phyloP scores from a whole-genome alignment of 305 asterid genomes.

The Ajuga reptans region DNA sequence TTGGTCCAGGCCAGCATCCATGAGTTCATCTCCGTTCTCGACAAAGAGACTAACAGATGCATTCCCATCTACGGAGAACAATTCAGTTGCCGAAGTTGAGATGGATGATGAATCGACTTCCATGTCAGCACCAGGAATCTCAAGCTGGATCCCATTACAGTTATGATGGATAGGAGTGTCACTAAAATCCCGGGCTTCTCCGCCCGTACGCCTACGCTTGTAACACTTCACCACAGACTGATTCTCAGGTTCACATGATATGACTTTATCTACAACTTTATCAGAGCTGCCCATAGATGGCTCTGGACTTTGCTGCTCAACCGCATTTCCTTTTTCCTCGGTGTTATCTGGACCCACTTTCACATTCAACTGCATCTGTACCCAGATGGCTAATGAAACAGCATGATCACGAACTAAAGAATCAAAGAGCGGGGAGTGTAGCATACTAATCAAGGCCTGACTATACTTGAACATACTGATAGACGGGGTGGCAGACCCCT shows the following conservation, averaged over 20 bases:
- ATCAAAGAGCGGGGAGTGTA: slow-evolving; percentile 53
- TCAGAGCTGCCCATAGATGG: slow-evolving; percentile 23
- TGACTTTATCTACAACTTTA: slow-evolving; percentile 14
- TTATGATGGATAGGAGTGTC: slow-evolving; percentile 9
- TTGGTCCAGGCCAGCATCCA: slow-evolving; percentile 18
- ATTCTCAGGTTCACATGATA: slow-evolving; percentile 14
- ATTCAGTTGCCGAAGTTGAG: slow-evolving; percentile 19
- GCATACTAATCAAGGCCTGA: slow-evolving; percentile 59
- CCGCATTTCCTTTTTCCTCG: slow-evolving; percentile 15
- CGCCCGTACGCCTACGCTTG: slow-evolving; percentile 20
- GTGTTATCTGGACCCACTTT: slow-evolving; percentile 37
- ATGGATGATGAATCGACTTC: slow-evolving; percentile 30
- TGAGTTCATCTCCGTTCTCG: slow-evolving; percentile 24
- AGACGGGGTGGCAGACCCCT: slow-evolving; percentile 44
- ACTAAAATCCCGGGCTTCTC: slow-evolving; percentile 21
- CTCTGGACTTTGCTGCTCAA: slow-evolving; percentile 27
- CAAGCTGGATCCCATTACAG: slow-evolving; percentile 9
- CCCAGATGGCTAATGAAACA: slow-evolving; percentile 59
- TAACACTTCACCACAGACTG: slow-evolving; percentile 11
- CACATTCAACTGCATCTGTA: slow-evolving; percentile 52
- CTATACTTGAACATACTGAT: slow-evolving; percentile 62
- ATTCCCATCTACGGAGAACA: slow-evolving; percentile 21
- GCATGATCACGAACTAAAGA: slow-evolving; percentile 82
- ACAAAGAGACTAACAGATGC: slow-evolving; percentile 15
- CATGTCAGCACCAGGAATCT: slow-evolving; percentile 26